Percentiles rank a stretch among this genome's conserved stretches.
These are phyloP conservation scores for Eustoma russellianum DNA, from an alignment of 257 asterid genomes.

Conservation along the genomic window DNA sequence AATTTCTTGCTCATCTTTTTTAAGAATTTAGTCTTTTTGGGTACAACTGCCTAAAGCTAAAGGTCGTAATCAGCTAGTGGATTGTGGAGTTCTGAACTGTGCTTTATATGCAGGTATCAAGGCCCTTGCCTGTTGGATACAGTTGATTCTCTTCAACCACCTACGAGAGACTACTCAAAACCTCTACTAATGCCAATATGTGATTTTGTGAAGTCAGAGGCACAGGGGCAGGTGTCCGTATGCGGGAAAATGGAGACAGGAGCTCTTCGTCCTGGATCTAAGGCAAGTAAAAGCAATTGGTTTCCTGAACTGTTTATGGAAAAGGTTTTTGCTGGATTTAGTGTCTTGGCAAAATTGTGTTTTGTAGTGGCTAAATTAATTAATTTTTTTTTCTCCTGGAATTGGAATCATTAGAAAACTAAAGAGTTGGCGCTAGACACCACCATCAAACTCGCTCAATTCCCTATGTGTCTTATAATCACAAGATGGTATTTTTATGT, in stretches of 20 bases:
- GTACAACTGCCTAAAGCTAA: background rate
- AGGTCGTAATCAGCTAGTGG: background rate
- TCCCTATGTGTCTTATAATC: no score
- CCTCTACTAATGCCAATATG: conserved; percentile 77
- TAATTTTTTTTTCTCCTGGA: no score
- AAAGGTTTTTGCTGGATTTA: no score
- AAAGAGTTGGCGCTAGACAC: no score
- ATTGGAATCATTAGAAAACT: no score
- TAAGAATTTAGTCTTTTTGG: background rate
- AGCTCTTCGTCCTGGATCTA: conserved; percentile 65
- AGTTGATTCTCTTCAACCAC: conserved; percentile 84
- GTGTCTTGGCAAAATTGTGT: no score
- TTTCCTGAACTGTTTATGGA: no score
- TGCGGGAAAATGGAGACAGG: conserved; percentile 92
- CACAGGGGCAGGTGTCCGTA: conserved; percentile 69
- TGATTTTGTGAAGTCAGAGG: conserved; percentile 68
- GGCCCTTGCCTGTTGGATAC: conserved; percentile 83
- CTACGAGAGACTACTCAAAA: conserved; percentile 66
- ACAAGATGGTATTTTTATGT: no score
- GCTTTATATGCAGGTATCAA: conserved; percentile 48
- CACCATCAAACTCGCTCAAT: no score
- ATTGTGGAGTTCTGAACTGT: conserved; percentile 2
- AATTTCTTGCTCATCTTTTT: no score
- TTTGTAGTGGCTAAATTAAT: background rate
- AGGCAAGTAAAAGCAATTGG: conserved; percentile 34